Conservation (phyloP, 2,329 filamentous ascomycete species). For the Hypoxylon sp. region DNA sequence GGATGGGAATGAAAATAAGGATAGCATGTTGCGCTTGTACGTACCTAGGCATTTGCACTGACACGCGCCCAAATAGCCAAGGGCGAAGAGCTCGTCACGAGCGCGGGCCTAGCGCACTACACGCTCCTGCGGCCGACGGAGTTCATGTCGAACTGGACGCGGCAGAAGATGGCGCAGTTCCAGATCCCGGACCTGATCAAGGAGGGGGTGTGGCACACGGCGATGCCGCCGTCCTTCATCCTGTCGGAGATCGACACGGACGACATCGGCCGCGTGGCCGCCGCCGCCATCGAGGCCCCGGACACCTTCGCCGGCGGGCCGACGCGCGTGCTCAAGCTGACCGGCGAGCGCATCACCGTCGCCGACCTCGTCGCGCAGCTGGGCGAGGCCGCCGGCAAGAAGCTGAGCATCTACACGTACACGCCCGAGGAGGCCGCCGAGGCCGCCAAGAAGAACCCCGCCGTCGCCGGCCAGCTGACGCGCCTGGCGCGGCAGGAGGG, state of each 20-base stretch:
- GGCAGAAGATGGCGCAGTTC: neutral
- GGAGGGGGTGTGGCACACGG: conserved; percentile 21
- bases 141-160: conserved; percentile 41
- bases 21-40: neutral
- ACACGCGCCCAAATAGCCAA: conserved; percentile 14
- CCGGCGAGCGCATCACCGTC: conserved; percentile 18
- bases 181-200: conserved; percentile 23
- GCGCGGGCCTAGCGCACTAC: conserved; percentile 32
- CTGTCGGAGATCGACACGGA: conserved; percentile 22
- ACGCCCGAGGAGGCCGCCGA: conserved; percentile 23
- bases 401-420: conserved; percentile 22
- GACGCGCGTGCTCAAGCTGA: conserved; percentile 20
- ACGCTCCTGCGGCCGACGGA: conserved; percentile 39
- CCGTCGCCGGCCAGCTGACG: conserved; percentile 25
- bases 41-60: neutral
- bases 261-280: conserved; percentile 35
- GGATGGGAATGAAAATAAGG: neutral
- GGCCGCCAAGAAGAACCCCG: conserved; percentile 5
- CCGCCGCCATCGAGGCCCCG: conserved; percentile 29
- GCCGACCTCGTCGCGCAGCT: conserved; percentile 18
- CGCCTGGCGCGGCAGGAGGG: neutral
- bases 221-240: conserved; percentile 3
- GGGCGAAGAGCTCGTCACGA: conserved; percentile 30
- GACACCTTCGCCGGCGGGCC: conserved; percentile 16
- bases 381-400: conserved; percentile 29